Evolutionary conservation across 305 asterid species (phyloP).

Genomic region (Petunia hybrid): DNA sequence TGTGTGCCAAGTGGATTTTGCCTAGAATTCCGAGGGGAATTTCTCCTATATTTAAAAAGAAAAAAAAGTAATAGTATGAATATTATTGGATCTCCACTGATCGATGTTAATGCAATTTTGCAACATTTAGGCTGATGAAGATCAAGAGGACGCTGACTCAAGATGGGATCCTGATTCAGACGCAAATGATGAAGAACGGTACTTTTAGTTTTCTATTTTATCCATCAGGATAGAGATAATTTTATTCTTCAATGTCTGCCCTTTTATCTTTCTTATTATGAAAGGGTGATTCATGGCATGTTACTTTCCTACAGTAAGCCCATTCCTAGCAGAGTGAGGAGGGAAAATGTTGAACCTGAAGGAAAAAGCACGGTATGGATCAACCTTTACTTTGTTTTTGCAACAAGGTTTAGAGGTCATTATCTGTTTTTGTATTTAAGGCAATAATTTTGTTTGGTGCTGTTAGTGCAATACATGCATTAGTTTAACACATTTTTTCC

Average conservation of each 20-base stretch:
- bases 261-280: constrained; percentile 18
- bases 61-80: no score
- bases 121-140: constrained; percentile 41
- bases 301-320: constrained; percentile 34
- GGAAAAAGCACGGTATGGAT: constrained; percentile 40
- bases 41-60: not conserved
- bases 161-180: constrained; percentile 43
- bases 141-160: constrained; percentile 40
- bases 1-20: not conserved
- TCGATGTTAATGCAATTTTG: not conserved
- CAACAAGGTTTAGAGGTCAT: not conserved
- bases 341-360: constrained; percentile 40
- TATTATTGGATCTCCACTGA: not conserved
- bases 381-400: constrained; percentile 17
- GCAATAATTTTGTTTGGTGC: not conserved
- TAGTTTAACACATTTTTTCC: not conserved
- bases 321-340: constrained; percentile 37
- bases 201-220: constrained; percentile 17
- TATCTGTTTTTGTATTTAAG: constrained; percentile 15
- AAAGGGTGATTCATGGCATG: not conserved
- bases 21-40: not conserved
- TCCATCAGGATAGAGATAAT: not conserved
- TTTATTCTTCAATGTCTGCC: constrained; percentile 1
- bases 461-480: not conserved
- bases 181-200: constrained; percentile 39